Evolutionary conservation across 2,329 filamentous ascomycete species (phyloP), one percentile per base, ranked within the genome.

Genomic region (Monosporascus sp.): DNA sequence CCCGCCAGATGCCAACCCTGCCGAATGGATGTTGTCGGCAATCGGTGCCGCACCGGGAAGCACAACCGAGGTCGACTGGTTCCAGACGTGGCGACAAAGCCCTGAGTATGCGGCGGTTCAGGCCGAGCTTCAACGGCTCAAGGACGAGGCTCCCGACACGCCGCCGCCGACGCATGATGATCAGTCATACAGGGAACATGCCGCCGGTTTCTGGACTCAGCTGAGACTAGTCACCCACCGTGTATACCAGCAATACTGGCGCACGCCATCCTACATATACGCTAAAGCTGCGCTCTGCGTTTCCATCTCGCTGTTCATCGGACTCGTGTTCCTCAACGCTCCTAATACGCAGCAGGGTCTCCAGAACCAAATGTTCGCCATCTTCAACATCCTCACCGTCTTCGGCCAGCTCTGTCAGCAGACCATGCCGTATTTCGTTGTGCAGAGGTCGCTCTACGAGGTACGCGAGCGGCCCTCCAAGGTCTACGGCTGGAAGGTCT

Each of bases 231-330:
- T 90, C 53, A 79, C 83, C 18, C 69, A 80, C 59, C 89, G 91
- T 64, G 87, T 94, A 25, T 94, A 94, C 76, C 82, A 92, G 66
- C 90, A 96, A 69, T 95, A 94, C 79, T 96, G 91, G 90, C 88
- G 91, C 55, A 92, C 86, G 0, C 91, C 91, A 0, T 81, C 85
- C 5, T 96, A 96, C 75, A 92, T 96, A 70, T 95, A 93, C 75
- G 86, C 88, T 63, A 96, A 96, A 77, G 68, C 78, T 0, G 74
- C 79, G 1, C 83, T 95, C 18, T 90, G 86, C 66, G 73, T 80
- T 24, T 71, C 85, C 17, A 73, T 81, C 36, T 73, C 86, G 4
- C 78, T 95, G 14, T 95, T 93, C 69, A 89, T 94, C 63, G 90
- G 89, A 31, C 90, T 92, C 69, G 86, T 87, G 50, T 91, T 94